Base-by-base conservation (phyloP, 2,329 filamentous ascomycete genomes). In the Talaromyces amestolkiae region DNA sequence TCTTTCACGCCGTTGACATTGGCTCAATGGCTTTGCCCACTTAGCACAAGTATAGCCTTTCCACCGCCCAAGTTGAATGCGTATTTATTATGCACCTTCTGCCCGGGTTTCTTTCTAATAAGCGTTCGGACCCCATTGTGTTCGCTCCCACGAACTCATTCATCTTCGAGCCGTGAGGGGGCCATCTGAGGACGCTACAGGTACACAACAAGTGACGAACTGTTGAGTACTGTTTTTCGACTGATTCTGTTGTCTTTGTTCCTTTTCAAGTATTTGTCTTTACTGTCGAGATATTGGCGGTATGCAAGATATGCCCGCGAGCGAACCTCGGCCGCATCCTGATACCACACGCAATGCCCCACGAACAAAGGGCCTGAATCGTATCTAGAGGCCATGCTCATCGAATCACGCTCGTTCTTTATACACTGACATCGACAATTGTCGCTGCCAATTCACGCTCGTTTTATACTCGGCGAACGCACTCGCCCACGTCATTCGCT, bases 401-500 rank as follows among this genome's bases (percentile, higher is more conserved):
- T 58, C 31, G 31, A 45, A 37, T 39, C 39, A 45, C 61, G 9
- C 51, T 33, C 51, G 19, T 22, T 43, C 11, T 45, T 31, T 59
- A 10, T 15, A 15, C 22, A 47, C 19, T 54, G 19, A 35, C 51
- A 17, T 49, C 51, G 51, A 63, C 41, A 58, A 45, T 35, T 6
- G 37, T 56, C 61, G 37, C 27, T 43, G 51, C 35, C 35, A 31
- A 65, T 31, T 35, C n/a, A 51, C 62, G 41, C 56, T 65, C 63
- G 63, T 59, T 64, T 39, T 54, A 49, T 17, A 37, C n/a, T 41
- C 19, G 33, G 33, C 47, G 45, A 45, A 41, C 47, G 6, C 37
- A n/a, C 9, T 63, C 61, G 61, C 61, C 51, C 51, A 63, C 47
- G 51, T 58, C 61, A 35, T 43, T 63, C 61, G 61, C 51, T 63